Percentiles rank a stretch among this genome's conserved stretches.
phyloP scores from a whole-genome alignment of 148 eudicot genomes.

The Amaranthus hypochondriacus region DNA sequence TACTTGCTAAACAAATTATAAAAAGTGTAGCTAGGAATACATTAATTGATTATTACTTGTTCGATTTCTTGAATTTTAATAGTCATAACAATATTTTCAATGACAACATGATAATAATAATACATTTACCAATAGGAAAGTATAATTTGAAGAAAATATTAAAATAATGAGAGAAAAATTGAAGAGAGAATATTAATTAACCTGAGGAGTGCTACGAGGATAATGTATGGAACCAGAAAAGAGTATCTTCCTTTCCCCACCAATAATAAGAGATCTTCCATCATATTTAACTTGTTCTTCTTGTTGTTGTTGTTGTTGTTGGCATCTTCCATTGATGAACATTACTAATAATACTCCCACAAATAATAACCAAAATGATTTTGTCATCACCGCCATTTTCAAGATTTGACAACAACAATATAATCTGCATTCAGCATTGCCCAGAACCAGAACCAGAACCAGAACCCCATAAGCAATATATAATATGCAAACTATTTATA shows the following conservation, averaged over 20 bases:
- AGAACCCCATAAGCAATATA: neutral
- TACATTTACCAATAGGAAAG: no score
- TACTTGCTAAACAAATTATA: no score
- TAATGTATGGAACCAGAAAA: conserved; percentile 87
- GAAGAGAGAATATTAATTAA: conserved; percentile 8
- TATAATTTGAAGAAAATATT: no score
- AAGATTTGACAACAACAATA: neutral
- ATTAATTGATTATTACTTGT: no score
- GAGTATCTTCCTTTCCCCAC: conserved; percentile 50
- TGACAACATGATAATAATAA: no score
- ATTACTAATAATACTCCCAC: neutral
- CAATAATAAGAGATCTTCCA: conserved; percentile 67
- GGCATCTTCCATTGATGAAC: conserved; percentile 15
- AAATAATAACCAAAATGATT: conserved; percentile 4
- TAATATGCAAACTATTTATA: neutral
- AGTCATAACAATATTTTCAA: no score
- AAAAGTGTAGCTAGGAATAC: no score
- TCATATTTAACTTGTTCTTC: conserved; percentile 49
- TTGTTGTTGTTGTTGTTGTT: conserved; percentile 1
- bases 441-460: neutral
- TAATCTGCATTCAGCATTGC: conserved; percentile 14
- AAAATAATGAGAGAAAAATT: no score
- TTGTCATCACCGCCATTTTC: no score
- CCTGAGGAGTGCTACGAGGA: conserved; percentile 86
- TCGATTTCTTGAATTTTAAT: no score